Evolutionary conservation across 257 asterid genomes (phyloP), one percentile per base, ranked within the genome.

Genomic region (Mitragyna speciosa): DNA sequence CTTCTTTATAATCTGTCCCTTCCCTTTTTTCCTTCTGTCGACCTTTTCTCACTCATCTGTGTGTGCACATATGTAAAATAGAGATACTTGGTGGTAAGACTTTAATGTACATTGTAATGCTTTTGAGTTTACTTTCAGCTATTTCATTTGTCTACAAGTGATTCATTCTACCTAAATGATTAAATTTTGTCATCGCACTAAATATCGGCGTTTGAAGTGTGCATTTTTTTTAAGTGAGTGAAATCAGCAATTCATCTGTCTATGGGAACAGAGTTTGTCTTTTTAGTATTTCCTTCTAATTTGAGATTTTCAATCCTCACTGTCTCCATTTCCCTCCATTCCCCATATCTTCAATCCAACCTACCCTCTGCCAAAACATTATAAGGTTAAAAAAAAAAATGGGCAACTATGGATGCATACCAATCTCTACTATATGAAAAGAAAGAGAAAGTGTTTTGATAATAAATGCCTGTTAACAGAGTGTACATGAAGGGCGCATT

Each of bases 401-500:
- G n/a, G 28, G n/a, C 45, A 16, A 45, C 4, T 63, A 4, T 47
- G 36, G 19, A 63, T 7, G 49, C 52, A 45, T 76, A 4, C n/a
- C n/a, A 0, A 39, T 71, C 72, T 71, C 24, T 65, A 49, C 19
- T 22, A 33, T 16, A 10, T 22, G 66, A 71, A 47, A 52, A 26
- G 61, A 76, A 73, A 26, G 22, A 78, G 39, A 72, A 28, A 12
- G 17, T 31, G 77, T 36, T 39, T 81, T 87, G 65, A 80, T 75
- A 45, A 22, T 74, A 67, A 75, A 75, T 71, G 14, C 61, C 83
- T 69, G 72, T 81, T 65, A 28, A 71, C 91, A 93, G 97, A 87
- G 91, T 83, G 97, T 90, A 77, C 93, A 93, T 12, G 97, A 91
- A 83, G 97, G 97, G 66, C 94, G 92, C 70, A 93, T 93, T 81